phyloP scores from a whole-genome alignment of 768 basidiomycete genomes.

The Astraeus odoratus region DNA sequence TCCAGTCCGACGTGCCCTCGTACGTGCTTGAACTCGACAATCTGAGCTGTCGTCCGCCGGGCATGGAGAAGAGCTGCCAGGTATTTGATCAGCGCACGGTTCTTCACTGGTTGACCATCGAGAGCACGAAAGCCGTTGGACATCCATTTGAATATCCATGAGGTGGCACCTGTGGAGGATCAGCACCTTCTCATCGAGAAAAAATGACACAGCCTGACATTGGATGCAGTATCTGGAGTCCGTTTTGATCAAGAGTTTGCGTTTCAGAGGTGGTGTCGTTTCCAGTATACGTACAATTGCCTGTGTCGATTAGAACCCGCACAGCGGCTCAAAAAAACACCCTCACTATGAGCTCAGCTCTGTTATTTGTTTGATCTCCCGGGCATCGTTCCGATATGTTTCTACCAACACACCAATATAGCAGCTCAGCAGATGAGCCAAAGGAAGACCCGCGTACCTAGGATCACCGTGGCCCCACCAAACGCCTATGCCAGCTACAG shows the following conservation, averaged over 20 bases:
- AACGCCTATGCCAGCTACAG: conserved; percentile 79
- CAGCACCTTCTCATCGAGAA: conserved; percentile 1
- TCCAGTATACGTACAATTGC: conserved; percentile 82
- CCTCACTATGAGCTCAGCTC: conserved; percentile 78
- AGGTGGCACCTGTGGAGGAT: conserved; percentile 49
- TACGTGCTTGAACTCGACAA: conserved; percentile 62
- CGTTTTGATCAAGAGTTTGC: conserved; percentile 66
- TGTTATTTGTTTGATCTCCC: conserved; percentile 79
- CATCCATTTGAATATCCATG: conserved; percentile 68
- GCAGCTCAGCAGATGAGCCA: not conserved
- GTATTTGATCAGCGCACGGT: conserved; percentile 65
- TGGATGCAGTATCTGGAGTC: conserved; percentile 83
- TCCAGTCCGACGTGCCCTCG: conserved; percentile 68
- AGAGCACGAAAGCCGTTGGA: conserved; percentile 43
- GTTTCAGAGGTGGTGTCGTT: conserved; percentile 48
- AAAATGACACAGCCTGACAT: conserved; percentile 42
- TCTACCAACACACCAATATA: conserved; percentile 35
- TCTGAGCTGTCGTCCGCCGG: conserved; percentile 45
- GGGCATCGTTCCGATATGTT: conserved; percentile 81
- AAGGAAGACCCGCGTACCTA: conserved; percentile 32
- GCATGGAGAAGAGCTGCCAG: conserved; percentile 52
- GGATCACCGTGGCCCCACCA: conserved; percentile 76
- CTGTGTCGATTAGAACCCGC: conserved; percentile 32
- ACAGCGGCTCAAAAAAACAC: conserved; percentile 16
- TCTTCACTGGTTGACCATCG: conserved; percentile 58